Base-by-base conservation (phyloP, 768 basidiomycete species). In the Kwoniella botswanensis region DNA sequence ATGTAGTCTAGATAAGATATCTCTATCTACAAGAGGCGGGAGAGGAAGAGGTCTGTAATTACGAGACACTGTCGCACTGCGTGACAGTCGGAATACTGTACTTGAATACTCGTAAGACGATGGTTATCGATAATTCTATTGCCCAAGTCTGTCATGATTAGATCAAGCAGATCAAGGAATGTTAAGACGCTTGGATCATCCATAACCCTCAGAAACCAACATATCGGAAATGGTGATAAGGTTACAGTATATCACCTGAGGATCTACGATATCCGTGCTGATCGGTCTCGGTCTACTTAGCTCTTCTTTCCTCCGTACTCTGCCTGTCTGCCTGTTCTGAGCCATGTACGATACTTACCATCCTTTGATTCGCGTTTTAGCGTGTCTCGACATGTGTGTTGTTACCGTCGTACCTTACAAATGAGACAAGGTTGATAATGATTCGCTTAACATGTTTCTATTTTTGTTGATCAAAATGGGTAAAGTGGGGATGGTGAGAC, bases 291-390 rank as follows among this genome's bases (percentile, higher is more conserved):
- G 17, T n/a, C 15, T 55, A 21, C n/a, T 6, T 12, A 21, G 3
- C 21, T 52, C 50, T 17, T 52, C 5, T 22, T 55, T 55, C 54
- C 24, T 7, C 54, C 54, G 54, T 55, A 55, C 54, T 22, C 24
- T 55, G 11, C 6, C 54, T n/a, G 15, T 22, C 21, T 55, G n/a
- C 24, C 7, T 55, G 50, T 52, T 15, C n/a, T 15, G 13, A 52
- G 3, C 21, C n/a, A n/a, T n/a, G n/a, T n/a, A n/a, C n/a, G n/a
- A 22, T 22, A n/a, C 24, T n/a, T n/a, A n/a, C 54, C 54, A 17
- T 54, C 52, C 35, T 65, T 56, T 65, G 52, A 24, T 55, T 55
- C 53, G 53, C 54, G 64, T 65, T 22, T 54, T 41, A 41, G 59
- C 26, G 59, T 22, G 59, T 60, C 24, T 44, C 24, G 12, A 26